Evolutionary conservation across 352 stramenopile genomes (phyloP).

Genomic region (Albugo candida): DNA sequence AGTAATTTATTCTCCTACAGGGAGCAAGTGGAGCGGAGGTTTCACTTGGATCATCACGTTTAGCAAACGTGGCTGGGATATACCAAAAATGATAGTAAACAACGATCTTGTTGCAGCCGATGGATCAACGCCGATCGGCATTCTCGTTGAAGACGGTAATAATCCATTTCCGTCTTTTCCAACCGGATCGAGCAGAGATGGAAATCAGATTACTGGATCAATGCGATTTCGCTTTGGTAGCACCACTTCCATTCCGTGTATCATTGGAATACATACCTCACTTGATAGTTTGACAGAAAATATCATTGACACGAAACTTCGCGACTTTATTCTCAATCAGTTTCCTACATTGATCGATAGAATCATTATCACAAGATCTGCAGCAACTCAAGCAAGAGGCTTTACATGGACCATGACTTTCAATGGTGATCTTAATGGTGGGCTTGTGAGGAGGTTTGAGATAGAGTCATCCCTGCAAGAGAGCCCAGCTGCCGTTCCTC

Average conservation of each 20-base stretch:
- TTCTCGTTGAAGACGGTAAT: conserved; percentile 25
- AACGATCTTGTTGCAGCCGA: conserved; percentile 13
- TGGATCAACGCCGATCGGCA: conserved; percentile 2
- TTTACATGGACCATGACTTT: conserved; percentile 76
- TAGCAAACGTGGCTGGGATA: conserved; percentile 49
- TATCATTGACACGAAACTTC: conserved; percentile 18
- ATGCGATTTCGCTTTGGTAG: conserved; percentile 43
- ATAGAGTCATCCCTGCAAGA: conserved; percentile 7
- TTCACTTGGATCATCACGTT: conserved; percentile 92
- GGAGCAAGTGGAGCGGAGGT: conserved; percentile 82
- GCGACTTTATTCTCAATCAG: conserved; percentile 21
- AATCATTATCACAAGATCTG: conserved; percentile 31
- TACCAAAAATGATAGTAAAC: conserved; percentile 49
- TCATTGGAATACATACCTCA: conserved; percentile 10
- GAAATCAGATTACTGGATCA: conserved; percentile 79
- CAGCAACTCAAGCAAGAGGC: conserved; percentile 35
- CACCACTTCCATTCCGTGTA: conserved; percentile 17
- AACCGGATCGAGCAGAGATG: conserved; percentile 51
- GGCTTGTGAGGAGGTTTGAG: conserved; percentile 46
- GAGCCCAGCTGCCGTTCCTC: conserved; percentile 12
- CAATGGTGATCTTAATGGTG: conserved; percentile 33
- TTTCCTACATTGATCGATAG: conserved; percentile 18
- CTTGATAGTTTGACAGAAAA: conserved; percentile 2
- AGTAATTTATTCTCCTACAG: conserved; percentile 56
- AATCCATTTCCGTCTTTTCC: conserved; percentile 20